These are phyloP conservation scores for Citrullus colocynthis DNA, from an alignment of 306 rosid species.

Conservation along the genomic window DNA sequence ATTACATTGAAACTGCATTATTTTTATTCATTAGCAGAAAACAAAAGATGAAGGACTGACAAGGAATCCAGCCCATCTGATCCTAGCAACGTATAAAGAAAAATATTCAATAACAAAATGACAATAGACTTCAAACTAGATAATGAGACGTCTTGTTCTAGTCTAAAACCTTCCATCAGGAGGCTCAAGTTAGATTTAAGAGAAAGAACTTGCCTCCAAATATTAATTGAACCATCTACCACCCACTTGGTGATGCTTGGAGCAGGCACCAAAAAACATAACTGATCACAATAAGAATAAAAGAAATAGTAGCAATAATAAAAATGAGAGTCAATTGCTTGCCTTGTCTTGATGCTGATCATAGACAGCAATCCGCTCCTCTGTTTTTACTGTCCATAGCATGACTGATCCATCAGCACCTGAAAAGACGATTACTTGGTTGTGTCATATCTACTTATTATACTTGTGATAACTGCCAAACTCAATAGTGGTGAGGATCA, in stretches of 20 bases:
- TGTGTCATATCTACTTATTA: not conserved
- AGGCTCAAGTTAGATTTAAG: not conserved
- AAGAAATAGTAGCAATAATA: not conserved
- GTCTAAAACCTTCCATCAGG: not conserved
- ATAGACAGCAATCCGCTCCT: constrained; percentile 75
- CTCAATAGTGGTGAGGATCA: constrained; percentile 3
- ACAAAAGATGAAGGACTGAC: not conserved
- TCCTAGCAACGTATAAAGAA: not conserved
- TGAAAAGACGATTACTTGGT: constrained; percentile 20
- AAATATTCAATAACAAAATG: not conserved
- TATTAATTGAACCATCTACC: not conserved
- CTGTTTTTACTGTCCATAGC: constrained; percentile 80
- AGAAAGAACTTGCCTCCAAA: not conserved
- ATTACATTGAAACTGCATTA: not conserved
- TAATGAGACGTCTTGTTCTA: not conserved
- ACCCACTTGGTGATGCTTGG: not conserved
- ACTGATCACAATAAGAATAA: not conserved
- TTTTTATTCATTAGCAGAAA: not conserved
- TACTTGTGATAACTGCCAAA: not conserved
- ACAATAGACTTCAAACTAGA: not conserved
- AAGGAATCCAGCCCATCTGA: not conserved
- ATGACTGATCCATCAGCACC: constrained; percentile 87
- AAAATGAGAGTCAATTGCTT: not conserved
- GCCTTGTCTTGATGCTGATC: constrained; percentile 96
- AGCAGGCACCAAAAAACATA: not conserved